Percentiles rank a stretch among this genome's conserved stretches.
phyloP scores from a whole-genome alignment of 768 basidiomycete species.

The Naganishia vishniacii region DNA sequence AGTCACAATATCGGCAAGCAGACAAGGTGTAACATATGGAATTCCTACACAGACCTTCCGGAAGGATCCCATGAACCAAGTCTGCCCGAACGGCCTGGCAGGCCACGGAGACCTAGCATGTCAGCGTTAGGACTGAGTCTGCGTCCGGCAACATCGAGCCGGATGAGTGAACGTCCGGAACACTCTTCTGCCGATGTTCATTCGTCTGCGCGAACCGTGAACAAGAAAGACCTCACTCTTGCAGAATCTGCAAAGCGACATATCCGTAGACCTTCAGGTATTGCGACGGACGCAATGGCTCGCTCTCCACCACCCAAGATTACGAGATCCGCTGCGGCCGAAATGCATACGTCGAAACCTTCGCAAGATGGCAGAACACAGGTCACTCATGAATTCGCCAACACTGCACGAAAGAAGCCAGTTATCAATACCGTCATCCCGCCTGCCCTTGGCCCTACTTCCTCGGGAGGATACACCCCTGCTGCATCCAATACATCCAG shows the following conservation, averaged over 20 bases:
- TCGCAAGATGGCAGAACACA: neutral
- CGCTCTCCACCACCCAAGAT: neutral
- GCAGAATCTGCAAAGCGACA: neutral
- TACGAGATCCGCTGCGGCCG: neutral
- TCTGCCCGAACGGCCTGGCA: too few species aligned
- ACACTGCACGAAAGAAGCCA: neutral
- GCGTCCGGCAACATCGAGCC: too few species aligned
- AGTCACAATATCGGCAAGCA: too few species aligned
- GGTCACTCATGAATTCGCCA: neutral
- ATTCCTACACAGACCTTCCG: too few species aligned
- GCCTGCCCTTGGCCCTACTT: neutral
- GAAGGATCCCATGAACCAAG: too few species aligned
- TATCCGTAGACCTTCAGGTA: neutral
- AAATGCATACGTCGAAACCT: neutral
- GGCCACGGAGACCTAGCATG: too few species aligned
- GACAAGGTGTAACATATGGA: too few species aligned
- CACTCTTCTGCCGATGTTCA: too few species aligned
- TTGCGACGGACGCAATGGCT: slow-evolving; percentile 8
- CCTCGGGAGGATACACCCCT: neutral
- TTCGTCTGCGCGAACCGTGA: neutral
- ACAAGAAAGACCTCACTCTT: neutral
- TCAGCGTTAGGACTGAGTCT: too few species aligned
- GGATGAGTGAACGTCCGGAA: too few species aligned
- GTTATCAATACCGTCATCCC: neutral
- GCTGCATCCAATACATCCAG: neutral